phyloP scores from a whole-genome alignment of 768 basidiomycete genomes.

The Kwoniella sp. region DNA sequence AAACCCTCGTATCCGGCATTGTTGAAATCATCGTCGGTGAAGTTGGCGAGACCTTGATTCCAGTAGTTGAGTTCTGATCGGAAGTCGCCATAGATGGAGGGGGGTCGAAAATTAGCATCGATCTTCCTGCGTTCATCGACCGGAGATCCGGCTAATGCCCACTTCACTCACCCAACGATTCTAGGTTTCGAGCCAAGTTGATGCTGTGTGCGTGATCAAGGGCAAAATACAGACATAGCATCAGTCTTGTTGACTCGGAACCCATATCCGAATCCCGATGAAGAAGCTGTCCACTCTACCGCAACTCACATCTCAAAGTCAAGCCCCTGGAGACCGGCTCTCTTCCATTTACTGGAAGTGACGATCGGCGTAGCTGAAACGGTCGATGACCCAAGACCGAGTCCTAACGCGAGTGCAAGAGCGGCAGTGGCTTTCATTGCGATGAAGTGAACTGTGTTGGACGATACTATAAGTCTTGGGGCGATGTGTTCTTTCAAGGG shows the following conservation, averaged over 20 bases:
- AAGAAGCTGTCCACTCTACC: too few species aligned
- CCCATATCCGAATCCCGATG: too few species aligned
- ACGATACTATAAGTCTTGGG: too few species aligned
- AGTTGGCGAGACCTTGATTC: constrained; percentile 33
- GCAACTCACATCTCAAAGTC: constrained; percentile 31
- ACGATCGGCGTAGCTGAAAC: constrained; percentile 19
- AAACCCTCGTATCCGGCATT: constrained; percentile 30
- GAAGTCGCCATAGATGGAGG: too few species aligned
- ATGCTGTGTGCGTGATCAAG: constrained; percentile 15
- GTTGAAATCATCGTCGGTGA: constrained; percentile 30
- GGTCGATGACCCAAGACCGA: background rate
- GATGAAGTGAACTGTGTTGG: too few species aligned
- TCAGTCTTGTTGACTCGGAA: background rate
- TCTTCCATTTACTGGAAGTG: constrained; percentile 15
- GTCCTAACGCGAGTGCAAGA: background rate
- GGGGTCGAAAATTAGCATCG: too few species aligned
- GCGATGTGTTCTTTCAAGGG: too few species aligned
- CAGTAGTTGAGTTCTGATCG: constrained; percentile 26
- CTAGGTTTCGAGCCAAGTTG: constrained; percentile 37
- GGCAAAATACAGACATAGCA: background rate
- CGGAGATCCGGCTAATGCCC: background rate
- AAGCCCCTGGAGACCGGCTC: constrained; percentile 5
- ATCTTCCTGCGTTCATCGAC: too few species aligned
- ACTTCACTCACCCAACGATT: constrained; percentile 26
- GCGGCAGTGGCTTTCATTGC: constrained; percentile 11